Base-by-base conservation (phyloP, 306 rosid species). In the Parietaria judaica region DNA sequence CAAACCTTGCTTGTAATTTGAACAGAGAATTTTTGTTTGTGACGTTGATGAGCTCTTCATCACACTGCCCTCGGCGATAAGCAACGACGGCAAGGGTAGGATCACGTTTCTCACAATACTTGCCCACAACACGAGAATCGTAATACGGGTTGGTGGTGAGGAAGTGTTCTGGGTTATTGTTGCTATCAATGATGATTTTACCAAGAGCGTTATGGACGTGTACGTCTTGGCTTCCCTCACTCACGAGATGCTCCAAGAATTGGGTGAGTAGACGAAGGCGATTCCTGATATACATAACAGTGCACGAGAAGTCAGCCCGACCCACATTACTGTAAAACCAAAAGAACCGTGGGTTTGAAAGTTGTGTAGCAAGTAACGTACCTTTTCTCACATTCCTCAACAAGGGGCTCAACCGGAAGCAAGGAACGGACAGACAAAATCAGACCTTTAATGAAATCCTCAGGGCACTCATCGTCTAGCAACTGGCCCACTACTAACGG, bases 151-250 rank as follows among this genome's bases (percentile, higher is more conserved):
- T 94, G 64, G 97, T 94, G 47, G 97, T 94, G 72, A 94, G 99
- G 82, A 94, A 94, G 76, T 94, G 99, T 61, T 94, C 99, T 47
- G 99, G 97, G 71, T 94, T 94, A 75, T 94, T 88, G 81, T 90
- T 90, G 77, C 99, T 94, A 74, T 94, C 99, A 60, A 94, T 86
- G 74, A 94, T 94, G 65, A 94, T 94, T 86, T 94, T 94, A 69
- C 99, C 99, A 79, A 94, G 72, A 17, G 99, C 99, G 63, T 94
- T 94, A 61, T 94, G 99, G 50, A 94, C 97, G 75, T 94, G 99
- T 53, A 88, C 97, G 66, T 94, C 99, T 74, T 88, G 99, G 88
- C 99, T 94, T 78, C 99, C 99, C 81, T 94, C 99, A 53, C 97
- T 88, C 81, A 94, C 99, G 23, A 94, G 94, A 86, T 94, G 97